A percentile compares a stretch with the other conserved stretches of the same genome.
These are phyloP conservation scores for Suhomyces choctaworum DNA, from an alignment of 1,139 yeast genomes.

Conservation along the genomic window DNA sequence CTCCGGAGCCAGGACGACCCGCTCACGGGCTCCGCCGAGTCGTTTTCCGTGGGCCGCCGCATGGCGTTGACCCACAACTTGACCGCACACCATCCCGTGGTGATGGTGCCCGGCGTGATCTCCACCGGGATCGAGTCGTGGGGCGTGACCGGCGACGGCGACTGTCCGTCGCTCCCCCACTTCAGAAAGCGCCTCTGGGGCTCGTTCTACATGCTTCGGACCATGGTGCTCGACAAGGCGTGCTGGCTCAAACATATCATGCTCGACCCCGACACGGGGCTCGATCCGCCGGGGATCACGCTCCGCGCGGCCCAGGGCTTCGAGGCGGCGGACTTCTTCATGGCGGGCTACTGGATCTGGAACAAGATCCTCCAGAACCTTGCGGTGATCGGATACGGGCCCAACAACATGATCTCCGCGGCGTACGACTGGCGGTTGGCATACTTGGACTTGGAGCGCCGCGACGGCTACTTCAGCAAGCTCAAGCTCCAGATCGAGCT, in stretches of 20 bases:
- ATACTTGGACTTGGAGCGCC: conserved; percentile 78
- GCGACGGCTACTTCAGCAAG: conserved; percentile 83
- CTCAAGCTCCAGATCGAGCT: conserved; percentile 73
- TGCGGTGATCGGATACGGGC: conserved; percentile 92
- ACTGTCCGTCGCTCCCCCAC: conserved; percentile 79
- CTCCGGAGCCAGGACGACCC: conserved; percentile 29
- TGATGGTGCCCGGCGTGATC: conserved; percentile 94
- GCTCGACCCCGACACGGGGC: conserved; percentile 87
- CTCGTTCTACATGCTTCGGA: conserved; percentile 87
- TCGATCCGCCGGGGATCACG: conserved; percentile 82
- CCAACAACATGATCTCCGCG: conserved; percentile 86
- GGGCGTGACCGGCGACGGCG: conserved; percentile 68
- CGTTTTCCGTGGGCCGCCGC: conserved; percentile 83
- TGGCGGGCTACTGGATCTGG: conserved; percentile 99
- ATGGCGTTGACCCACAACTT: conserved; percentile 54
- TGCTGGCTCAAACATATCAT: conserved; percentile 93
- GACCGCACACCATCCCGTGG: conserved; percentile 68
- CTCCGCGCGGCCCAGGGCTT: conserved; percentile 93
- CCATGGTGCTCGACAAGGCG: conserved; percentile 86
- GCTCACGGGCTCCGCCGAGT: conserved; percentile 63
- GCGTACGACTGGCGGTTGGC: conserved; percentile 96
- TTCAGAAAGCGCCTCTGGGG: conserved; percentile 96
- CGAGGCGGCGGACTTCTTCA: conserved; percentile 94
- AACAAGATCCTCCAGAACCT: conserved; percentile 88
- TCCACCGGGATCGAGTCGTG: conserved; percentile 95